Percentiles rank a stretch among this genome's conserved stretches.
These are phyloP conservation scores for Fusarium guadeloupense DNA, from an alignment of 2,329 filamentous ascomycete species.

Conservation along the genomic window DNA sequence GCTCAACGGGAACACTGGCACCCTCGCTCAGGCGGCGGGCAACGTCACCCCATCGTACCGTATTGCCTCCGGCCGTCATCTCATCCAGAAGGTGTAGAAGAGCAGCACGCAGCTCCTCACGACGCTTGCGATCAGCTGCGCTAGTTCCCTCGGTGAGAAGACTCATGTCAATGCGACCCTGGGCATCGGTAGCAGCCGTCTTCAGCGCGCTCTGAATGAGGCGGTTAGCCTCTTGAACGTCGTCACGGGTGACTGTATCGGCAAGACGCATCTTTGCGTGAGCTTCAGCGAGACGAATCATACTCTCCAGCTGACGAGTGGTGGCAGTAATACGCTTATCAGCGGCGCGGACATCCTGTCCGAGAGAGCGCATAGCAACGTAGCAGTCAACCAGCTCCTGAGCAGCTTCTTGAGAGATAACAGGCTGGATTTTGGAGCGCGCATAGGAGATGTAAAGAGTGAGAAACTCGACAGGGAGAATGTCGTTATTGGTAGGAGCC, in stretches of 20 bases:
- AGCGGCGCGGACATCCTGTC: conserved; percentile 83
- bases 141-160: conserved; percentile 94
- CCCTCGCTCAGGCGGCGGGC: conserved; percentile 76
- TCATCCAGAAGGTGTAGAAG: conserved; percentile 82
- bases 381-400: conserved; percentile 86
- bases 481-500: conserved; percentile 76
- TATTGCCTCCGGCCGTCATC: conserved; percentile 72
- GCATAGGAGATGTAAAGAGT: conserved; percentile 98
- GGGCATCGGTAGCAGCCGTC: conserved; percentile 92
- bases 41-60: conserved; percentile 82
- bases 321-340: conserved; percentile 98
- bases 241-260: conserved; percentile 75
- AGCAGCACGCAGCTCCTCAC: conserved; percentile 84
- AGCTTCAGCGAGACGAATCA: conserved; percentile 96
- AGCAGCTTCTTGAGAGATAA: conserved; percentile 81
- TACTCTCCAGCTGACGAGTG: conserved; percentile 94
- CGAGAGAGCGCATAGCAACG: conserved; percentile 93
- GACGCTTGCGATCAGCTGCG: conserved; percentile 82
- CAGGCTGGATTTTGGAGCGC: conserved; percentile 83
- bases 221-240: conserved; percentile 90
- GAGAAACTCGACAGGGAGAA: conserved; percentile 92
- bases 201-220: conserved; percentile 95
- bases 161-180: conserved; percentile 96
- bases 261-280: conserved; percentile 98
- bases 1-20: conserved; percentile 76